Evolutionary conservation across 768 basidiomycete species (phyloP), one percentile per base, ranked within the genome.

Genomic region (Nevesoporus exiguus): DNA sequence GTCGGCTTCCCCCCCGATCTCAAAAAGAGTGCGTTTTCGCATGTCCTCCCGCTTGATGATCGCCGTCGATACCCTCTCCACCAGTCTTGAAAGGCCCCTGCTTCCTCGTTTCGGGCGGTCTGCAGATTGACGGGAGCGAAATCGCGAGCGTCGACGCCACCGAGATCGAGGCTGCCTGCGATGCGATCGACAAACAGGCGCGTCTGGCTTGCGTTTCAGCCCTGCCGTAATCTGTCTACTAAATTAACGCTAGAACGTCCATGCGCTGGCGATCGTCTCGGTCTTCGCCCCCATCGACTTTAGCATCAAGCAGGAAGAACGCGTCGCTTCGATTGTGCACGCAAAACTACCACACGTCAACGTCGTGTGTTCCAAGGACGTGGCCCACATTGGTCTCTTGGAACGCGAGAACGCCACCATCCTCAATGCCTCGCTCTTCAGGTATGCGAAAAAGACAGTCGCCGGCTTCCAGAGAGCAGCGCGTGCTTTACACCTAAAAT

Each of bases 401-500:
- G 82, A 84, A 57, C 76, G 85, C 41, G 85, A 86, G 63, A 86
- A 87, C 51, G 85, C 86, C 0, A 68, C 82, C 14, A 85, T 87
- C 55, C 74, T 86, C 55, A 87, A 86, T 57, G 84, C 84, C 1
- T 80, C 84, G 3, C 77, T 86, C 59, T 74, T 83, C 33, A 67
- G 74, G 29, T 86, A 82, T 65, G 84, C 85, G 0, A 76, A 75
- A 46, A 73, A 71, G 45, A 84, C 83, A 0, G 78, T 86, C 37
- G 57, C 67, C 1, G 79, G 80, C 15, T 86, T 85, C 66, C 66
- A 79, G 58, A 68, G 66, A 1, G 82, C 83, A 2, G 77, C 80
- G 56, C 70, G 67, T 49, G 69, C 73, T 5, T 73, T 85, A 5
- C 72, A 74, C 51, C 68, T 81, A 47, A 62, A 60, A 55, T 79